Conservation (phyloP, 2,329 filamentous ascomycete species). For the Tolypocladium nubicola region DNA sequence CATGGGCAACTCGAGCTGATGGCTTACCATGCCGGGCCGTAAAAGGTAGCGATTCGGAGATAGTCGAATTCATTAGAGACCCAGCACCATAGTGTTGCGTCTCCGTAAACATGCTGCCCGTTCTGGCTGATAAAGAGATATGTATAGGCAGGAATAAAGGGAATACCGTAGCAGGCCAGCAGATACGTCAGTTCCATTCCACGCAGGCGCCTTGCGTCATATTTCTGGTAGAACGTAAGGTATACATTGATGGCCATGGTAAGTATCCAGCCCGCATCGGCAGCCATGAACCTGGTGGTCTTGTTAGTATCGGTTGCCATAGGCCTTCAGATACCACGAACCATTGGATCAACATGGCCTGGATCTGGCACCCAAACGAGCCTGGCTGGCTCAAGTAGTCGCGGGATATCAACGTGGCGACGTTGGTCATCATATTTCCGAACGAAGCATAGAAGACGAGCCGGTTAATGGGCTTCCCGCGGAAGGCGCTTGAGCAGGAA, state of each 20-base stretch:
- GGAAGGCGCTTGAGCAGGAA: slow-evolving; percentile 55
- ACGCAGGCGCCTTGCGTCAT: slow-evolving; percentile 48
- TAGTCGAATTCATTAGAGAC: slow-evolving; percentile 50
- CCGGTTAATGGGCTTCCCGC: slow-evolving; percentile 71
- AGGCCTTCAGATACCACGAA: not conserved
- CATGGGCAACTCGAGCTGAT: not conserved
- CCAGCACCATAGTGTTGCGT: slow-evolving; percentile 71
- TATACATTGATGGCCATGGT: slow-evolving; percentile 74
- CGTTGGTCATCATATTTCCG: slow-evolving; percentile 69
- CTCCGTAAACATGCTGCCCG: slow-evolving; percentile 51
- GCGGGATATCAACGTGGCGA: slow-evolving; percentile 63
- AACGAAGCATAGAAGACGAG: slow-evolving; percentile 76
- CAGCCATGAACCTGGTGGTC: slow-evolving; percentile 57
- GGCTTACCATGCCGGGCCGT: slow-evolving; percentile 46
- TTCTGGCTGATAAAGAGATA: slow-evolving; percentile 49
- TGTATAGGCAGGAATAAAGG: slow-evolving; percentile 51
- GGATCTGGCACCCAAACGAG: slow-evolving; percentile 57
- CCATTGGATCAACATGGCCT: slow-evolving; percentile 64
- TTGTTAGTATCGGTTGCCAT: not conserved
- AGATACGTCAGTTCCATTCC: slow-evolving; percentile 58
- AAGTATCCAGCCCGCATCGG: slow-evolving; percentile 61
- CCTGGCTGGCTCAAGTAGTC: slow-evolving; percentile 39
- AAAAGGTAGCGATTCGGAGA: slow-evolving; percentile 60
- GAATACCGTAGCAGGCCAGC: slow-evolving; percentile 55
- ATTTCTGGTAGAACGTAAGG: slow-evolving; percentile 63